Evolutionary conservation across 2,329 filamentous ascomycete genomes (phyloP), one percentile per base, ranked within the genome.

Genomic region (Chrysoporthe deuterocubensis): DNA sequence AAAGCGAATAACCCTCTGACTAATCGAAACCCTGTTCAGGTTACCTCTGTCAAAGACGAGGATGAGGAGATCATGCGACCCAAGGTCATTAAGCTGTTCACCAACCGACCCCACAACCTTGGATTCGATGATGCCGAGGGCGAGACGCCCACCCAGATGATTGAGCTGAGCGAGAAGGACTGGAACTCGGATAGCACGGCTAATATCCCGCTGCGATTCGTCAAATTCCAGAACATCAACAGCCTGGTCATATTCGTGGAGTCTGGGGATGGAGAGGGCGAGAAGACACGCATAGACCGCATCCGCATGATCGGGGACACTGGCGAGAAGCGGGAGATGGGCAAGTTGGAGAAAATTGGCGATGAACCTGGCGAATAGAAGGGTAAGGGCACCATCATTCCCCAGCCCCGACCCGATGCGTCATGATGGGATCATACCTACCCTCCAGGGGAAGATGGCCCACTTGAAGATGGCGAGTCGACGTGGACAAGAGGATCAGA

Each of bases 71-170:
- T 92, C 1, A 91, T 94, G 84, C 88, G 95, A 72, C 96, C 96
- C 9, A 91, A 88, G 77, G 92, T 89, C 2, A 84, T 99, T 74
- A 91, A 93, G 76, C 83, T 99, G 65, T 99, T 94, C 81, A 91
- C 89, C 72, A 99, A 99, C 82, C 89, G 90, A 68, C 86, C 94
- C 63, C 93, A 96, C 77, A 96, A 96, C 75, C 88, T 99, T 69
- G 94, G 95, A 7, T 99, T 99, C 75, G 92, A 96, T 74, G 96
- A 99, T 78, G 95, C 95, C 48, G 95, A 97, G 69, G 93, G 95
- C 75, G 90, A 92, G 64, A 85, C 90, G 61, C 87, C 92, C 0
- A 94, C 92, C 18, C 96, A 99, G 80, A 86, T 85, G 64, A 88
- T 97, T 69, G 90, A 90, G 74, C 84, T 99, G 56, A 84, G 85